Conservation (phyloP, 2,329 filamentous ascomycete genomes). For the Alternaria novae-zelandiae region DNA sequence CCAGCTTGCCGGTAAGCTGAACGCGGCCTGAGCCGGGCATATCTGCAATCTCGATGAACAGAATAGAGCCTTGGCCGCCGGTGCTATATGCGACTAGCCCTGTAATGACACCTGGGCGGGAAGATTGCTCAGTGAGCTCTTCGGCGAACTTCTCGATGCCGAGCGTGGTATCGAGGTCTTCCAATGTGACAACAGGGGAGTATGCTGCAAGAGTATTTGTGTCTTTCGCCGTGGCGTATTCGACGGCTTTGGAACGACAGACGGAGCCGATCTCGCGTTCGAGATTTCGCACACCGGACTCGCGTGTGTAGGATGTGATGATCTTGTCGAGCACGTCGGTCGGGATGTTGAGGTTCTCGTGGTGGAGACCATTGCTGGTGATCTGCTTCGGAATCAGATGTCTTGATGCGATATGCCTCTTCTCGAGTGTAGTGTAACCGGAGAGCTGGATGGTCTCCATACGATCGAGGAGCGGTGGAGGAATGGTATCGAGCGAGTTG, state of each 20-base stretch:
- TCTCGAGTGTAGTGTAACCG: conserved; percentile 96
- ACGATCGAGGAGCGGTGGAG: conserved; percentile 88
- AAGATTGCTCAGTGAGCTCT: conserved; percentile 86
- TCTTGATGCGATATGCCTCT: conserved; percentile 89
- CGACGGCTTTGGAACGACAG: conserved; percentile 83
- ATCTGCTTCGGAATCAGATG: conserved; percentile 98
- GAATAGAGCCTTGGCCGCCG: conserved; percentile 90
- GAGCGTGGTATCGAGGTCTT: conserved; percentile 87
- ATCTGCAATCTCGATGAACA: conserved; percentile 97
- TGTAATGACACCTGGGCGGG: conserved; percentile 88
- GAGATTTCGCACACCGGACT: conserved; percentile 93
- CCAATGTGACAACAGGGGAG: conserved; percentile 72
- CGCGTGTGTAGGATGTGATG: conserved; percentile 94
- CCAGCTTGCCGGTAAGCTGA: conserved; percentile 94
- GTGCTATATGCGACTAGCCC: conserved; percentile 94
- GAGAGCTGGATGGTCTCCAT: conserved; percentile 96
- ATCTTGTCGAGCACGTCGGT: conserved; percentile 92
- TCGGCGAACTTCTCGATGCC: conserved; percentile 94
- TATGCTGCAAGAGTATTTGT: conserved; percentile 69
- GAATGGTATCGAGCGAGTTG: conserved; percentile 93
- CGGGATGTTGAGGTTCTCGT: conserved; percentile 76
- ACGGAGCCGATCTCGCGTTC: conserved; percentile 95
- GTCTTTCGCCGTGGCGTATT: conserved; percentile 91
- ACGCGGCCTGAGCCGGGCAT: conserved; percentile 94
- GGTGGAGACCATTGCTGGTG: conserved; percentile 80